Evolutionary conservation across 108 stramenopile genomes (phyloP).

Genomic region (Discostella stelligeroides): DNA sequence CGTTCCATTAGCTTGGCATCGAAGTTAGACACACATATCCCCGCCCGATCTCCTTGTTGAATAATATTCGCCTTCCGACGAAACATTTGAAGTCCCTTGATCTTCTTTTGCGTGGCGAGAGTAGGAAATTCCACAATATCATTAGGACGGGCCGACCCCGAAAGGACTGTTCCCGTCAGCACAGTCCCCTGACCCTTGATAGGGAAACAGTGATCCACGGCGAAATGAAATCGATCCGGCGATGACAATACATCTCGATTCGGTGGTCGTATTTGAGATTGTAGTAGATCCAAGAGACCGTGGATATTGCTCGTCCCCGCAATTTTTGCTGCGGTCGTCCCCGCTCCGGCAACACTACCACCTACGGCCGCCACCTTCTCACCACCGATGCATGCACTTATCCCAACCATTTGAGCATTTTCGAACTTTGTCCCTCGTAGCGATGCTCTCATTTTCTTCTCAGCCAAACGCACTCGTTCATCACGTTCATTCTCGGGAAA

Average conservation of each 20-base stretch:
- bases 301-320: slow-evolving; percentile 72
- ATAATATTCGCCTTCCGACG: slow-evolving; percentile 74
- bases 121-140: slow-evolving; percentile 93
- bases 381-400: slow-evolving; percentile 92
- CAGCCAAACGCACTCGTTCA: slow-evolving; percentile 59
- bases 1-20: slow-evolving; percentile 94
- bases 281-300: slow-evolving; percentile 62
- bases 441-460: slow-evolving; percentile 60
- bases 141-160: slow-evolving; percentile 83
- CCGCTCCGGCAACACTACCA: slow-evolving; percentile 8
- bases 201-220: slow-evolving; percentile 95
- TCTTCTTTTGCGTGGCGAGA: slow-evolving; percentile 83
- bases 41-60: slow-evolving; percentile 95
- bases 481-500: slow-evolving; percentile 79
- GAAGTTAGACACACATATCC: slow-evolving; percentile 92
- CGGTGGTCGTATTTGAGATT: slow-evolving; percentile 67
- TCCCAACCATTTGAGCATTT: slow-evolving; percentile 74
- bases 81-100: slow-evolving; percentile 98
- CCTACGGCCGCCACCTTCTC: slow-evolving; percentile 88
- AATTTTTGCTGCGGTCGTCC: not conserved
- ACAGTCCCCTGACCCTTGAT: slow-evolving; percentile 98
- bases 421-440: slow-evolving; percentile 75
- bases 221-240: slow-evolving; percentile 76
- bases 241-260: slow-evolving; percentile 46
- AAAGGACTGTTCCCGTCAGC: slow-evolving; percentile 93